Evolutionary conservation across 305 asterid genomes (phyloP).

Genomic region (Ilex paraguariensis): DNA sequence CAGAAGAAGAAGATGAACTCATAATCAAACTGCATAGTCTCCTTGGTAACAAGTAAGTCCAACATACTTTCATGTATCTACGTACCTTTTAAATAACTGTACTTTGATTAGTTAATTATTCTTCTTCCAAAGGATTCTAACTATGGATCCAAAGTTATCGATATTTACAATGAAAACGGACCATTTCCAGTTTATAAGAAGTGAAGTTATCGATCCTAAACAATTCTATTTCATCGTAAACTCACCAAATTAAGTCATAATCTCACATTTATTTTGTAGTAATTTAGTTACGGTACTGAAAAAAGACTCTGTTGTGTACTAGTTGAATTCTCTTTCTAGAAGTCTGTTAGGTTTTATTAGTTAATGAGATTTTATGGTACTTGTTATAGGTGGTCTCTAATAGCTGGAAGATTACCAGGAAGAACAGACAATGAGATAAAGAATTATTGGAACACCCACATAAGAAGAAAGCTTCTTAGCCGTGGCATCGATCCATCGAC

Average conservation of each 20-base stretch:
- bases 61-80: no score
- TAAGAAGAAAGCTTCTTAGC: slow-evolving; percentile 63
- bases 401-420: slow-evolving; percentile 82
- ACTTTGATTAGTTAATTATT: no score
- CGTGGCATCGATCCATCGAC: slow-evolving; percentile 74
- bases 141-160: no score
- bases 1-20: slow-evolving; percentile 68
- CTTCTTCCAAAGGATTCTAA: no score
- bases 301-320: not conserved
- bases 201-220: no score
- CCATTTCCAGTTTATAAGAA: no score
- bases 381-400: slow-evolving; percentile 61
- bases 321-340: not conserved
- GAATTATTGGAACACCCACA: slow-evolving; percentile 85
- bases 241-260: no score
- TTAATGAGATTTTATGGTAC: not conserved
- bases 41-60: slow-evolving; percentile 64
- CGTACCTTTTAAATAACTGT: no score
- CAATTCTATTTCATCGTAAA: no score
- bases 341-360: not conserved
- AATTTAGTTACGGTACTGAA: no score
- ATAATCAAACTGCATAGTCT: slow-evolving; percentile 72
- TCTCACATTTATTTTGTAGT: no score
- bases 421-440: slow-evolving; percentile 81
- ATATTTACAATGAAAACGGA: no score